A percentile compares a stretch with the other conserved stretches of the same genome.
These are phyloP conservation scores for Fusarium armeniacum DNA, from an alignment of 2,329 filamentous ascomycete genomes.

Conservation along the genomic window DNA sequence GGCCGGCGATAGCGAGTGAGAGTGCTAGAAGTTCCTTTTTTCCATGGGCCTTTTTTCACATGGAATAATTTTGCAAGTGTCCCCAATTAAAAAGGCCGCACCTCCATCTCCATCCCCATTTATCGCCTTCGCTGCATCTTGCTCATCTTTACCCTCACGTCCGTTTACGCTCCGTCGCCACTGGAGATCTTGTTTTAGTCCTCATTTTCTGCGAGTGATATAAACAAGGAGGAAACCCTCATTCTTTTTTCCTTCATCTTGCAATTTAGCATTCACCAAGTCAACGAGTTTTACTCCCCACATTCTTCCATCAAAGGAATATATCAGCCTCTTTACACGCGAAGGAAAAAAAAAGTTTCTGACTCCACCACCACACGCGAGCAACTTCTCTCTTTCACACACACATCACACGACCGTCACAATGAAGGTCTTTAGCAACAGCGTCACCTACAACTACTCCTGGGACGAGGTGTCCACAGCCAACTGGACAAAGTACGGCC, in stretches of 20 bases:
- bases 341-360: slow-evolving; percentile 36
- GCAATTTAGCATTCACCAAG: slow-evolving; percentile 18
- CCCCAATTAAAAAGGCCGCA: slow-evolving; percentile 48
- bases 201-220: slow-evolving; percentile 37
- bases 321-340: neutral
- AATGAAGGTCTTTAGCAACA: slow-evolving; percentile 97
- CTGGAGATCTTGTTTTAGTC: slow-evolving; percentile 34
- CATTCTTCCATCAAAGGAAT: slow-evolving; percentile 16
- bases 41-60: slow-evolving; percentile 42
- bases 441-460: slow-evolving; percentile 94
- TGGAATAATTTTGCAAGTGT: slow-evolving; percentile 46
- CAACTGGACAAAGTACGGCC: slow-evolving; percentile 99
- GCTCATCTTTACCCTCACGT: slow-evolving; percentile 41
- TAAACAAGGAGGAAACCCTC: slow-evolving; percentile 29
- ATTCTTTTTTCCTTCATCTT: slow-evolving; percentile 7
- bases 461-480: slow-evolving; percentile 98
- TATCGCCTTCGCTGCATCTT: slow-evolving; percentile 14
- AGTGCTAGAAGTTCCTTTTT: slow-evolving; percentile 2
- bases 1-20: slow-evolving; percentile 49
- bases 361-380: slow-evolving; percentile 32
- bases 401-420: slow-evolving; percentile 42
- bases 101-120: slow-evolving; percentile 20
- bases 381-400: slow-evolving; percentile 17
- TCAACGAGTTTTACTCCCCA: neutral
- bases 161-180: slow-evolving; percentile 36